These are phyloP conservation scores for Boletellus emodensis DNA, from an alignment of 768 basidiomycete genomes.

Conservation along the genomic window DNA sequence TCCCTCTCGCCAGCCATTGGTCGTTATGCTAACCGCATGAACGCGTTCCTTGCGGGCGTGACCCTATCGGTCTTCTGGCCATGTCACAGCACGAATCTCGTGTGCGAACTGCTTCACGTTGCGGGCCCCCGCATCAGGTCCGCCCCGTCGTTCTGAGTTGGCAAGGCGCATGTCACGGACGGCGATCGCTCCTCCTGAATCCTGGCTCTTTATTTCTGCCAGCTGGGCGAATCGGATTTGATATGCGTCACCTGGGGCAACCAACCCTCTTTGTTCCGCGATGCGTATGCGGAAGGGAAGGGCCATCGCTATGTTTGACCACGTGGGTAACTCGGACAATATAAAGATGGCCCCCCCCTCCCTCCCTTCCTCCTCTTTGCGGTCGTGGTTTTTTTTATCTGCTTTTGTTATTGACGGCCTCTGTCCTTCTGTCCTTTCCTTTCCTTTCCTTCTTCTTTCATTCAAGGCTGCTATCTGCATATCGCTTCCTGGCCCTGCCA, in stretches of 20 bases:
- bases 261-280: background rate
- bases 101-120: background rate
- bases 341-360: background rate
- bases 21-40: background rate
- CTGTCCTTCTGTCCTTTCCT: background rate
- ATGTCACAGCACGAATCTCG: background rate
- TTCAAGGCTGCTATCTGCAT: background rate
- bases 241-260: background rate
- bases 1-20: background rate
- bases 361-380: background rate
- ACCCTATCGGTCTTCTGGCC: background rate
- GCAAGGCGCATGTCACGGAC: background rate
- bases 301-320: constrained; percentile 6
- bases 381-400: background rate
- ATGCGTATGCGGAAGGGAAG: constrained; percentile 7
- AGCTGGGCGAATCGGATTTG: constrained; percentile 16
- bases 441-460: background rate
- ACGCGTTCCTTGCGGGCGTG: background rate
- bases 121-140: background rate
- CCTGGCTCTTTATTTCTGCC: background rate
- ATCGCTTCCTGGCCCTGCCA: background rate
- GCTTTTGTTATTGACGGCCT: background rate
- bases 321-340: constrained; percentile 7
- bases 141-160: background rate
- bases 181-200: background rate